Evolutionary conservation across 805 yeast genomes (phyloP), one percentile per base, ranked within the genome.

Genomic region (Metschnikowia cerradonensis): DNA sequence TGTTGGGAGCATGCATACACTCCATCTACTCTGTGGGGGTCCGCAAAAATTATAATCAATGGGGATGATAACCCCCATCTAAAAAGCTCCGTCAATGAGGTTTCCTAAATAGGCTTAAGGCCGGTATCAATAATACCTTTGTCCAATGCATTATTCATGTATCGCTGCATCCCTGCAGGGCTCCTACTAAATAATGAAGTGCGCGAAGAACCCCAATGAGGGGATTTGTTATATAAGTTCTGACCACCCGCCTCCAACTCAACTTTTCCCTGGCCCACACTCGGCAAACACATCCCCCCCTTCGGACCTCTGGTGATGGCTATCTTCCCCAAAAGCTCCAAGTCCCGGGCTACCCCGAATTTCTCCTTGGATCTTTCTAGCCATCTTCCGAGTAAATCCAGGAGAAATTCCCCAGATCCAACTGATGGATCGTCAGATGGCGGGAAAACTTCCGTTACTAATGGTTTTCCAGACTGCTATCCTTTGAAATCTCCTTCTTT

Each of bases 401-500:
- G 20, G 35, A 35, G 40, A 33, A 26, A 13, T 14, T 33, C 38
- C 10, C 38, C 45, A 14, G 38, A 33, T n/a, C 20, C 36, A n/a
- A 10, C 14, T 14, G 34, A 20, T n/a, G 17, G 34, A 15, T 6
- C 41, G n/a, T 19, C 15, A 4, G 13, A 22, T 7, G 11, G 15
- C 17, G 26, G 40, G 40, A 23, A 31, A 6, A 8, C 34, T 26
- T 2, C 45, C 23, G 49, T 32, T 34, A 26, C 34, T 37, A 8
- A 20, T 15, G 31, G 23, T 35, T 44, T 34, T 13, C 23, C 41
- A 3, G 47, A 44, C 32, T 15, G 34, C 45, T 56, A 57, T n/a
- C 66, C 64, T 19, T 45, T 63, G 19, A 47, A 39, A 30, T 62
- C 67, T 33, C 68, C 69, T 1, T 60, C 61, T 4, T 50, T 55